phyloP scores from a whole-genome alignment of 176 grass and related monocot species.

The Paspalum vaginatum region DNA sequence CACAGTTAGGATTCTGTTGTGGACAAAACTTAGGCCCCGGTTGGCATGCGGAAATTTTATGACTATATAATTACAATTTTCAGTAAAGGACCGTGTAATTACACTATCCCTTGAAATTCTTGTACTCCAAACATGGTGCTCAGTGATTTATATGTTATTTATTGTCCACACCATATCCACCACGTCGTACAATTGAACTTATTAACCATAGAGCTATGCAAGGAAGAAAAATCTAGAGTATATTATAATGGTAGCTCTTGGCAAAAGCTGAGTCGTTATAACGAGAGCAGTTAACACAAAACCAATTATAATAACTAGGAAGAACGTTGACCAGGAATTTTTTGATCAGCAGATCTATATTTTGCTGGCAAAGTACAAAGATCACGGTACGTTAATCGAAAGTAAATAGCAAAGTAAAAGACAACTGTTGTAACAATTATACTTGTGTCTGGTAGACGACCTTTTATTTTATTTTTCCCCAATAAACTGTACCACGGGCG shows the following conservation, averaged over 20 bases:
- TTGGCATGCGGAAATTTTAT: background rate
- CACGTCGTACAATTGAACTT: background rate
- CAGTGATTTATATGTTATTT: background rate
- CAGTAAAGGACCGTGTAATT: background rate
- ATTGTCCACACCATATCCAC: background rate
- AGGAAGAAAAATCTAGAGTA: background rate
- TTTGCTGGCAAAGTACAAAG: background rate
- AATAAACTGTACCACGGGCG: background rate
- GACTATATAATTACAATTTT: too few relatives aligned
- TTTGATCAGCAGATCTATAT: background rate
- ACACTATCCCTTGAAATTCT: background rate
- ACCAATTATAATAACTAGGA: background rate
- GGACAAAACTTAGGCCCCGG: background rate
- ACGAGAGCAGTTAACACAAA: background rate
- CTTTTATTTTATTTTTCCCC: background rate
- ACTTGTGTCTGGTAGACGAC: background rate
- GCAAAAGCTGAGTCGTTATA: background rate
- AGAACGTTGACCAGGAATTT: background rate
- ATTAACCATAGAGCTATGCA: background rate
- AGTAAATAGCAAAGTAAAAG: constrained; percentile 2
- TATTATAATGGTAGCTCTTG: background rate
- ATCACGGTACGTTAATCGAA: background rate
- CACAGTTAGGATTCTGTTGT: background rate
- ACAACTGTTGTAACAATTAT: background rate
- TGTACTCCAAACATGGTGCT: background rate